phyloP scores from a whole-genome alignment of 306 rosid genomes.

The Rosa lucieae region DNA sequence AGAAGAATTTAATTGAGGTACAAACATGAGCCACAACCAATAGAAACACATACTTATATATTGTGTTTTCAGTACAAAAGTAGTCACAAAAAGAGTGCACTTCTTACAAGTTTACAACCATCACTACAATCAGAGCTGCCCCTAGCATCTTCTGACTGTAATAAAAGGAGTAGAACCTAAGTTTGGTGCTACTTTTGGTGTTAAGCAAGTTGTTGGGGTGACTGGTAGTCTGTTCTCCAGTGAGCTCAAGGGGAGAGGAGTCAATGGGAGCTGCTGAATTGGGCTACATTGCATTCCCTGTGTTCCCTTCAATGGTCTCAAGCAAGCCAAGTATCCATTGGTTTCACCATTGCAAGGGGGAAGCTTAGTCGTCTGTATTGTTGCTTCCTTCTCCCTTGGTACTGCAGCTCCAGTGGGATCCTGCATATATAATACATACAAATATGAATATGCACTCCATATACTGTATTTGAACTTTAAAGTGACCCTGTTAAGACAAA shows the following conservation, averaged over 20 bases:
- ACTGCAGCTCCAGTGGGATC: conserved; percentile 18
- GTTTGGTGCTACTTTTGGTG: conserved; percentile 38
- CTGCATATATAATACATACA: neutral
- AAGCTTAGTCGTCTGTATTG: conserved; percentile 13
- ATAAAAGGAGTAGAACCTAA: conserved; percentile 37
- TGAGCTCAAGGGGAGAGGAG: conserved; percentile 31
- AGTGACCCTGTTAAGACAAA: neutral
- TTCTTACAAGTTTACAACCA: conserved; percentile 10
- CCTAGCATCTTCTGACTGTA: conserved; percentile 31
- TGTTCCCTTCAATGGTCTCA: conserved; percentile 23
- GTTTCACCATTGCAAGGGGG: conserved; percentile 8
- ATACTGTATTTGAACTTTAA: neutral
- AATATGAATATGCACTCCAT: neutral
- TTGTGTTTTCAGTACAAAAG: conserved; percentile 16
- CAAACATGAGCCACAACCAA: neutral
- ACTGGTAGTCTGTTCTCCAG: conserved; percentile 37
- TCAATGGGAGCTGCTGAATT: conserved; percentile 18
- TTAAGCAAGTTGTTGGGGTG: conserved; percentile 29
- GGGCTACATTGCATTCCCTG: conserved; percentile 28
- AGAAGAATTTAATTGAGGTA: neutral
- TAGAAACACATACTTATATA: neutral
- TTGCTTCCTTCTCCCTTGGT: conserved; percentile 22
- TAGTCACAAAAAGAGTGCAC: conserved; percentile 3
- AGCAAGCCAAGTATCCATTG: conserved; percentile 13
- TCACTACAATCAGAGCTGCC: conserved; percentile 7